Evolutionary conservation across 2,329 filamentous ascomycete species (phyloP).

Genomic region (Clonostachys solani): DNA sequence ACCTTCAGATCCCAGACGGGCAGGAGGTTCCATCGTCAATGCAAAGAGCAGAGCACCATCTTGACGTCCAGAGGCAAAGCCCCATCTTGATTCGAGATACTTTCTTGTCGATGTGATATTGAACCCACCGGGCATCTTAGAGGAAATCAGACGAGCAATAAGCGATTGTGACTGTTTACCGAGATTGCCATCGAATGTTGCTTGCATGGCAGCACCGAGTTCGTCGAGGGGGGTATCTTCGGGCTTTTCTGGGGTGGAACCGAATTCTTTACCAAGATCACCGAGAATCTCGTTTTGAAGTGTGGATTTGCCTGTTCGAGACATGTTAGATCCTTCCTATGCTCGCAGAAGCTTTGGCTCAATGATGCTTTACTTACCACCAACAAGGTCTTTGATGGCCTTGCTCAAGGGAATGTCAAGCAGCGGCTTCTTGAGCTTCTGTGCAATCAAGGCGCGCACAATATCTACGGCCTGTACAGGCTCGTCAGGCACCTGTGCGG

Average conservation of each 20-base stretch:
- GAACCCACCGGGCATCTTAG: conserved; percentile 99
- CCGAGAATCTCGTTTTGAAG: conserved; percentile 98
- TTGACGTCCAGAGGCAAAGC: conserved; percentile 79
- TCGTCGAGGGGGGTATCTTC: conserved; percentile 97
- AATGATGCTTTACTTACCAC: conserved; percentile 59
- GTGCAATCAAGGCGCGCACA: conserved; percentile 82
- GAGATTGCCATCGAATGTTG: conserved; percentile 97
- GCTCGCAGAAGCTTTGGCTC: background rate
- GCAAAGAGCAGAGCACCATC: conserved; percentile 86
- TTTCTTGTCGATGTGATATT: conserved; percentile 96
- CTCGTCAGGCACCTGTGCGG: conserved; percentile 78
- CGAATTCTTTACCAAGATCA: conserved; percentile 97
- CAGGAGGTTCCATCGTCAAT: conserved; percentile 86
- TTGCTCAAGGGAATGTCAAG: conserved; percentile 88
- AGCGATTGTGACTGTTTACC: conserved; percentile 95
- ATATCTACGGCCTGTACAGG: conserved; percentile 89
- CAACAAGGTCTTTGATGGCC: conserved; percentile 97
- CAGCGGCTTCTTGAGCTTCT: conserved; percentile 95
- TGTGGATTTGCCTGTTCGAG: conserved; percentile 79
- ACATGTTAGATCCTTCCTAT: background rate
- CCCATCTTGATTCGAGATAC: conserved; percentile 93
- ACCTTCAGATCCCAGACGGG: conserved; percentile 81
- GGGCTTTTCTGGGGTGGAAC: conserved; percentile 95
- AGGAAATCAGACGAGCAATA: conserved; percentile 91
- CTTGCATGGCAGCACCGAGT: conserved; percentile 90